A percentile compares a stretch with the other conserved stretches of the same genome.
Conservation (phyloP, 106 monocot species). For the Acanthochlamys bracteata region DNA sequence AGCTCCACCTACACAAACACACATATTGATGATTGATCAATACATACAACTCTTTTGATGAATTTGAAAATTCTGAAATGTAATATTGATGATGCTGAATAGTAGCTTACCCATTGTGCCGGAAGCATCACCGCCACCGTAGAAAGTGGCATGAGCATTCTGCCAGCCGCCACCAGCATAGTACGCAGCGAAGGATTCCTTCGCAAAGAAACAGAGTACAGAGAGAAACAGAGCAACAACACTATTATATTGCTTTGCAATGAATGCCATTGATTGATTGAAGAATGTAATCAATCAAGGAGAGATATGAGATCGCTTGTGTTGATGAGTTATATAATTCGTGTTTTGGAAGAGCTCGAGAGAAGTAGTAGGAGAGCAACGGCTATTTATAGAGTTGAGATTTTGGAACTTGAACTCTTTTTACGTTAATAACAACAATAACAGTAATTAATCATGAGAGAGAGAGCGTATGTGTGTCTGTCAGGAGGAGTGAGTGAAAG, state of each 20-base stretch:
- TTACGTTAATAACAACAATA: no score
- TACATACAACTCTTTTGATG: neutral
- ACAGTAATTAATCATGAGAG: no score
- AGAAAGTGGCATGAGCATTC: conserved; percentile 45
- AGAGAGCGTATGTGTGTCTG: no score
- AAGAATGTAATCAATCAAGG: neutral
- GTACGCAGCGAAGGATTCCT: neutral
- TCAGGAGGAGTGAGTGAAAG: no score
- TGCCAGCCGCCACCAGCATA: conserved; percentile 26
- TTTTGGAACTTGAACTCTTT: no score
- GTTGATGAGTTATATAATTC: neutral
- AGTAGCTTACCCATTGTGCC: conserved; percentile 45
- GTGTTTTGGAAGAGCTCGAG: neutral
- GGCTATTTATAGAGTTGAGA: neutral
- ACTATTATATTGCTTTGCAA: neutral
- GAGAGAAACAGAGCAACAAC: conserved; percentile 14
- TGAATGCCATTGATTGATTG: neutral
- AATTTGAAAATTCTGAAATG: neutral
- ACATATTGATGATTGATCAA: neutral
- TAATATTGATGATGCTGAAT: neutral
- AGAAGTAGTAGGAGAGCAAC: neutral
- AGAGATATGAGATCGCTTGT: no score
- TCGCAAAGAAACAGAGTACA: neutral
- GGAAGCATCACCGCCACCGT: conserved; percentile 53
- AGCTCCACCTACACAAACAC: conserved; percentile 19